Conservation (phyloP, 257 asterid genomes). For the Solanum chaucha region DNA sequence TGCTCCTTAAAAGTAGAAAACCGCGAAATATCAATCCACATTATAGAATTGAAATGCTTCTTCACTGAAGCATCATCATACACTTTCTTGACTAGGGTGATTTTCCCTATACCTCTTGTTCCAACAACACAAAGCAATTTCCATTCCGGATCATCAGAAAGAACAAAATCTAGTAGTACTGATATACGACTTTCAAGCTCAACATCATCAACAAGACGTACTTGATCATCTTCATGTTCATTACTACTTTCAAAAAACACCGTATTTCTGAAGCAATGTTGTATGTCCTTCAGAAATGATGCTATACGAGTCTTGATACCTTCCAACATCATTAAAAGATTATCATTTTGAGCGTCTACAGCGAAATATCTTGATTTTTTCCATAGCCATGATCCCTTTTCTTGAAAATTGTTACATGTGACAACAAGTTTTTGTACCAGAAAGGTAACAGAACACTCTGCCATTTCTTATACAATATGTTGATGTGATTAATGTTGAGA, state of each 20-base stretch:
- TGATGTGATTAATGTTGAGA: background rate
- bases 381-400: background rate
- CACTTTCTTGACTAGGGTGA: constrained; percentile 15
- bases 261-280: constrained; percentile 1
- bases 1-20: background rate
- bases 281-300: background rate
- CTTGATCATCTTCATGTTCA: background rate
- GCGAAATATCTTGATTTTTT: background rate
- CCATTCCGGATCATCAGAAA: background rate
- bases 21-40: constrained; percentile 4
- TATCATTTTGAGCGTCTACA: background rate
- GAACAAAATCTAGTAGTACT: background rate
- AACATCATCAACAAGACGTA: background rate
- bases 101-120: constrained; percentile 22
- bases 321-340: background rate
- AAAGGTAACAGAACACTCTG: constrained; percentile 7
- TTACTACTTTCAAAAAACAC: background rate
- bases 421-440: constrained; percentile 4
- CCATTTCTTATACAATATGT: constrained; percentile 5
- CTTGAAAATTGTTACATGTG: background rate
- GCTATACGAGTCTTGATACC: background rate
- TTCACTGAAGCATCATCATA: constrained; percentile 6
- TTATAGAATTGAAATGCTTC: background rate
- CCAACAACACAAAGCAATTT: constrained; percentile 16
- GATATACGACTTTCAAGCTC: constrained; percentile 10